Evolutionary conservation across 202 grass and related monocot species (phyloP).

Genomic region (Zoysia matrella): DNA sequence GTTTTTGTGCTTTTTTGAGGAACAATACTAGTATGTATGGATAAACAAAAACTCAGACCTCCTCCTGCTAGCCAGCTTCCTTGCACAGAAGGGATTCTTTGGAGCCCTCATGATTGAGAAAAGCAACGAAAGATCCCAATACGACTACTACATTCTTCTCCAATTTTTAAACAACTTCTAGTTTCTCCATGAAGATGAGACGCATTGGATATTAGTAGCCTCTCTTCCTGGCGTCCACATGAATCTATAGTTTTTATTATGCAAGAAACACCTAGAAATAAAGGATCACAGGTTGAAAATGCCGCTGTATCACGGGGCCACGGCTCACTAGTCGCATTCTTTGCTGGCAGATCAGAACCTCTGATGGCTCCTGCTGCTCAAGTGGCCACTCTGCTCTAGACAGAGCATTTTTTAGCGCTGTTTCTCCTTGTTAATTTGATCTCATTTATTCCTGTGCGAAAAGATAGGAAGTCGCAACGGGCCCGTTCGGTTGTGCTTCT

Average conservation of each 20-base stretch:
- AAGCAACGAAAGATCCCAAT: slow-evolving; percentile 36
- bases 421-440: neutral
- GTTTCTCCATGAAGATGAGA: neutral
- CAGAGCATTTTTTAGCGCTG: neutral
- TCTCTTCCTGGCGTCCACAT: neutral
- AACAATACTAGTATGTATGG: neutral
- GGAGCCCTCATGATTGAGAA: slow-evolving; percentile 4
- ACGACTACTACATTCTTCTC: slow-evolving; percentile 3
- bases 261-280: slow-evolving; percentile 8
- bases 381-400: neutral
- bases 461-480: neutral
- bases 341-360: slow-evolving; percentile 10
- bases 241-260: neutral
- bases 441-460: slow-evolving; percentile 2
- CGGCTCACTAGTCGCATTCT: neutral
- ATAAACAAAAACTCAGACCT: slow-evolving; percentile 14
- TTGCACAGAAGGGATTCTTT: slow-evolving; percentile 12
- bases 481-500: too few relatives aligned
- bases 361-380: slow-evolving; percentile 8
- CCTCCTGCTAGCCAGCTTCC: slow-evolving; percentile 1
- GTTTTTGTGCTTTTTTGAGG: neutral
- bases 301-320: slow-evolving; percentile 23
- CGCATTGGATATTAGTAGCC: slow-evolving; percentile 5
- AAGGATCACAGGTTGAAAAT: slow-evolving; percentile 25
- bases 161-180: neutral